Evolutionary conservation across 202 grass and related monocot genomes (phyloP).

Genomic region (Panicum virgatum): DNA sequence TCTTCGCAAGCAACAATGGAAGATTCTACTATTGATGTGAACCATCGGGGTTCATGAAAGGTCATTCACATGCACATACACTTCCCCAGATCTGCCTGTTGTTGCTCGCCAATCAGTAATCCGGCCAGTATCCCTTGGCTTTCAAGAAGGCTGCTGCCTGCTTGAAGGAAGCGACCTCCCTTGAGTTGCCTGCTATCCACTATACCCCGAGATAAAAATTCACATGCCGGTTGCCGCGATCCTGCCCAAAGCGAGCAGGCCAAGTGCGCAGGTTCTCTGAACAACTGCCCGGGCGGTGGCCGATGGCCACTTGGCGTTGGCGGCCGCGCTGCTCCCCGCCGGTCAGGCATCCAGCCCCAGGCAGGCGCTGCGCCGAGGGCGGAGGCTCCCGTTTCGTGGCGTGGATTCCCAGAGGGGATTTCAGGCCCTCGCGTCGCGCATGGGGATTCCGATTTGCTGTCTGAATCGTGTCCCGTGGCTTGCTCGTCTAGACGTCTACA

Average conservation of each 20-base stretch:
- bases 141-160: not conserved
- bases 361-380: not conserved
- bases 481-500: too few relatives aligned
- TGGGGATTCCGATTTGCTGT: not conserved
- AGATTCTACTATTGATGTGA: too few relatives aligned
- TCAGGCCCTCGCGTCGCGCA: not conserved
- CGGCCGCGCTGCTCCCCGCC: constrained; percentile 22
- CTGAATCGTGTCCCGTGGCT: not conserved
- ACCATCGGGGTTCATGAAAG: too few relatives aligned
- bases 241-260: constrained; percentile 22
- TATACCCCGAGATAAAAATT: constrained; percentile 26
- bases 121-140: not conserved
- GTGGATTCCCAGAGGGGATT: constrained; percentile 5
- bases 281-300: constrained; percentile 42
- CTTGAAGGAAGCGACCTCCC: not conserved
- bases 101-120: not conserved
- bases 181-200: not conserved
- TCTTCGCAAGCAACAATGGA: too few relatives aligned
- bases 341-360: constrained; percentile 1
- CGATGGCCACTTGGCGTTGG: constrained; percentile 12
- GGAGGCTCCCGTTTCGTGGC: not conserved
- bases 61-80: not conserved
- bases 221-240: constrained; percentile 45
- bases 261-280: constrained; percentile 41
- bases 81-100: not conserved